Conservation (phyloP, 495 filamentous ascomycete genomes). For the Cenococcum geophilum region DNA sequence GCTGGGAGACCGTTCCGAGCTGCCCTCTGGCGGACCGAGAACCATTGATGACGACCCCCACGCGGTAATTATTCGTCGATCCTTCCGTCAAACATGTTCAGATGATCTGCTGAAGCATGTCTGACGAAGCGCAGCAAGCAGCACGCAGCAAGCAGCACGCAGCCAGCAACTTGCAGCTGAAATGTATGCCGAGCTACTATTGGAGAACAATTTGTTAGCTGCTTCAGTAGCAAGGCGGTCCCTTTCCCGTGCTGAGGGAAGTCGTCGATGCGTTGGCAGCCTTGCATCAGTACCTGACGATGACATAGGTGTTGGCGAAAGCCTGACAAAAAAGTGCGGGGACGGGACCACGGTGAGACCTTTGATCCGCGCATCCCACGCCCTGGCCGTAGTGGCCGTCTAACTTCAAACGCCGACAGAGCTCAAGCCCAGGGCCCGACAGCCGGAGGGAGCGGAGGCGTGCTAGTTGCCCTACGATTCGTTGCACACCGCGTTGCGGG, state of each 20-base stretch:
- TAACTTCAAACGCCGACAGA: constrained; percentile 26
- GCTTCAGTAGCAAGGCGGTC: constrained; percentile 2
- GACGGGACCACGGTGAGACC: constrained; percentile 14
- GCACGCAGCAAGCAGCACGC: neutral
- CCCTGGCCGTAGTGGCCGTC: constrained; percentile 2
- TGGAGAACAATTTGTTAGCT: neutral
- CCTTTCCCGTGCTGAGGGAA: neutral
- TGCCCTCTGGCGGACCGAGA: constrained; percentile 6
- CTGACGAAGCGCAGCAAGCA: neutral
- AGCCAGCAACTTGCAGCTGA: neutral
- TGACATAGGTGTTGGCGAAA: constrained; percentile 12
- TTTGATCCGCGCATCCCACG: constrained; percentile 26
- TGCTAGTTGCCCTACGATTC: constrained; percentile 6
- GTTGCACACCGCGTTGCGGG: neutral
- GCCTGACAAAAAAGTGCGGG: constrained; percentile 22
- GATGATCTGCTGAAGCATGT: constrained; percentile 2
- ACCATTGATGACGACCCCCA: constrained; percentile 16
- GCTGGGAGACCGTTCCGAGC: constrained; percentile 1
- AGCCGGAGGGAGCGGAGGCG: neutral
- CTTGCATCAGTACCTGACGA: constrained; percentile 24
- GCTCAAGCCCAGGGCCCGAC: neutral
- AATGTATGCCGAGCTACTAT: neutral
- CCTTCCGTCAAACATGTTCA: constrained; percentile 2
- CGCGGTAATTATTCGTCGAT: constrained; percentile 28
- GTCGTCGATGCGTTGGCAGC: constrained; percentile 16